Conservation (phyloP, 768 basidiomycete genomes). For the Rubroboletus pulcherrimus region DNA sequence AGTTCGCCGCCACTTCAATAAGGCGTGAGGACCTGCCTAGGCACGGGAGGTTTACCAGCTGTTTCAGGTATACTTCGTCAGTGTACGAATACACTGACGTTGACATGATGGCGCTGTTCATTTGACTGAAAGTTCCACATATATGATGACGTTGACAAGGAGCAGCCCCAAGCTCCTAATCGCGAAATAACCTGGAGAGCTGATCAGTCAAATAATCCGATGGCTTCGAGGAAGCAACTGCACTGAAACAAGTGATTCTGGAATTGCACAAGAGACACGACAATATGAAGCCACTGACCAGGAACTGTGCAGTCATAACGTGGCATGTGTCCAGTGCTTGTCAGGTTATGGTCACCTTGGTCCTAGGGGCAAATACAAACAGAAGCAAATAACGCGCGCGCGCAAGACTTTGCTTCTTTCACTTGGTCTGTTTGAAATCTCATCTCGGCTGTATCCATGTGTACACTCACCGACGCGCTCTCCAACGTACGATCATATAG, state of each 20-base stretch:
- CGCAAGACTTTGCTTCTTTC: no score
- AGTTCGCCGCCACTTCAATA: conserved; percentile 3
- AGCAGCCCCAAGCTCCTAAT: no score
- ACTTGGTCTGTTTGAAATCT: no score
- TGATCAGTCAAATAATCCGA: neutral
- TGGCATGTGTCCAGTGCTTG: neutral
- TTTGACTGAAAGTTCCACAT: neutral
- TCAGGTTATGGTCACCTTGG: conserved; percentile 10
- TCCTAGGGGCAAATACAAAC: conserved; percentile 6
- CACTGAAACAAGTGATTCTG: conserved; percentile 5
- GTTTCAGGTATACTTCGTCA: conserved; percentile 6
- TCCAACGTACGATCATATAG: neutral
- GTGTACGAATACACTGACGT: neutral
- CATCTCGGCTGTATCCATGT: neutral
- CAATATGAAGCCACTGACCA: neutral
- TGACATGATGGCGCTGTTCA: neutral
- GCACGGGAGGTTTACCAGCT: conserved; percentile 1
- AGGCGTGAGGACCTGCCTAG: neutral
- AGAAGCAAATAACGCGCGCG: conserved; percentile 13
- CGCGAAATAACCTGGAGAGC: neutral
- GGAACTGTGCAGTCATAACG: neutral
- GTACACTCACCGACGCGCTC: neutral
- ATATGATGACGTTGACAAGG: neutral
- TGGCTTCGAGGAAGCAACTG: conserved; percentile 2
- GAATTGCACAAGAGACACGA: neutral